Conservation (phyloP, 2,329 filamentous ascomycete species). For the Xylariaceae sp. region DNA sequence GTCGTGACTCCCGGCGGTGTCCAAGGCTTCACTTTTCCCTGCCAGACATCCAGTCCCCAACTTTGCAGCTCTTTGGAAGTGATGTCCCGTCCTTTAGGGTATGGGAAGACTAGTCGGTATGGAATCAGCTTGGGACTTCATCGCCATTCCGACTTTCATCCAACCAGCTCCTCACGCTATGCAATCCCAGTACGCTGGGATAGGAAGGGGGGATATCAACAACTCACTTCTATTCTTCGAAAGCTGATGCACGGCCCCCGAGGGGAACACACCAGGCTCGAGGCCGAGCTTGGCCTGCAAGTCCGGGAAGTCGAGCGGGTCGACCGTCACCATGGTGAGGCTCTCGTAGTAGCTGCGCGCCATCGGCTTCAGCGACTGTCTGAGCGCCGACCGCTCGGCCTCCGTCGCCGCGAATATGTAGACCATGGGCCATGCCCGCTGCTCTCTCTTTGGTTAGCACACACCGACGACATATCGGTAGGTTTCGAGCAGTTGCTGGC, state of each 20-base stretch:
- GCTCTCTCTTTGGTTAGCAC: not conserved
- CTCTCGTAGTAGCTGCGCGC: conserved; percentile 43
- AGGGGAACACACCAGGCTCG: conserved; percentile 32
- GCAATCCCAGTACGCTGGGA: too few species aligned
- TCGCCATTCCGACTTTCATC: too few species aligned
- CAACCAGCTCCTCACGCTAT: too few species aligned
- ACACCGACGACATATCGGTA: too few species aligned
- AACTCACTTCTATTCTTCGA: conserved; percentile 37
- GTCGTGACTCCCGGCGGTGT: conserved; percentile 31
- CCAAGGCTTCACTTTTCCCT: conserved; percentile 45
- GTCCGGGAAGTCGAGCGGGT: conserved; percentile 45
- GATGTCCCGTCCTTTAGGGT: conserved; percentile 41
- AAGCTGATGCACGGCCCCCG: conserved; percentile 45
- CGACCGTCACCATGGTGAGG: conserved; percentile 44
- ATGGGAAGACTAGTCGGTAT: conserved; percentile 38
- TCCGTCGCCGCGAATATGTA: conserved; percentile 45
- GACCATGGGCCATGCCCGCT: conserved; percentile 46
- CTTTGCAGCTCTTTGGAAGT: conserved; percentile 39
- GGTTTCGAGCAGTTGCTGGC: too few species aligned
- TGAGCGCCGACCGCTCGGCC: conserved; percentile 38
- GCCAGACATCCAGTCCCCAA: conserved; percentile 47
- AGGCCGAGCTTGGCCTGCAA: conserved; percentile 43
- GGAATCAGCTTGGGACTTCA: not conserved
- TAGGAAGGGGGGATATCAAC: not conserved
- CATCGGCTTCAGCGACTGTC: conserved; percentile 39